These are phyloP conservation scores for Mucor indicus DNA, from an alignment of 371 early-diverging fungal species.

Conservation along the genomic window DNA sequence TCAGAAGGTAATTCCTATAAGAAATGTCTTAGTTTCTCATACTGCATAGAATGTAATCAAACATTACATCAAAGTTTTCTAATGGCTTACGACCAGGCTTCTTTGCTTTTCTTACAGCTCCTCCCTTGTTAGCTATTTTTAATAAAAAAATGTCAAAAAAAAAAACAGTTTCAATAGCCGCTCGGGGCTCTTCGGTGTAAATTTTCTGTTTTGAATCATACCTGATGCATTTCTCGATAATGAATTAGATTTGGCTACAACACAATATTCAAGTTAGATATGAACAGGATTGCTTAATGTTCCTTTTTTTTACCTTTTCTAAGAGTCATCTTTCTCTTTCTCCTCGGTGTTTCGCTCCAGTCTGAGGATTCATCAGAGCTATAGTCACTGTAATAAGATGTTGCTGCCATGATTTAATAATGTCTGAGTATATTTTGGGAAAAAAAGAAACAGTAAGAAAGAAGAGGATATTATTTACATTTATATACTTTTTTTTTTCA, in stretches of 20 bases:
- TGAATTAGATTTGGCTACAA: neutral
- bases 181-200: slow-evolving; percentile 3
- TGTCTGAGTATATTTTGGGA: neutral
- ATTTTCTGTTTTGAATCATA: slow-evolving; percentile 1
- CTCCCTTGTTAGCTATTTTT: neutral
- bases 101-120: slow-evolving; percentile 15
- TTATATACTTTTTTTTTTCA: no score
- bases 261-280: neutral
- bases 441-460: neutral
- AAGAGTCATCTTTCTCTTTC: neutral
- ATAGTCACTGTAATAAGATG: neutral
- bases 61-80: slow-evolving; percentile 8
- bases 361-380: slow-evolving; percentile 14
- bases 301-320: slow-evolving; percentile 17
- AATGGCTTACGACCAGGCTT: slow-evolving; percentile 42
- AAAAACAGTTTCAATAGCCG: slow-evolving; percentile 1
- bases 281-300: no score
- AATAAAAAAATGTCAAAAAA: neutral
- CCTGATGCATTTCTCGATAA: slow-evolving; percentile 1
- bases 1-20: slow-evolving; percentile 12
- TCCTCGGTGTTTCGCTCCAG: slow-evolving; percentile 13
- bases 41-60: neutral
- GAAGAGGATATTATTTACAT: neutral
- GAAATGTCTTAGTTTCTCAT: neutral
- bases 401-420: neutral